These are phyloP conservation scores for Plasmodium billcollinsi DNA, from an alignment of 169 alveolate genomes.

Conservation along the genomic window DNA sequence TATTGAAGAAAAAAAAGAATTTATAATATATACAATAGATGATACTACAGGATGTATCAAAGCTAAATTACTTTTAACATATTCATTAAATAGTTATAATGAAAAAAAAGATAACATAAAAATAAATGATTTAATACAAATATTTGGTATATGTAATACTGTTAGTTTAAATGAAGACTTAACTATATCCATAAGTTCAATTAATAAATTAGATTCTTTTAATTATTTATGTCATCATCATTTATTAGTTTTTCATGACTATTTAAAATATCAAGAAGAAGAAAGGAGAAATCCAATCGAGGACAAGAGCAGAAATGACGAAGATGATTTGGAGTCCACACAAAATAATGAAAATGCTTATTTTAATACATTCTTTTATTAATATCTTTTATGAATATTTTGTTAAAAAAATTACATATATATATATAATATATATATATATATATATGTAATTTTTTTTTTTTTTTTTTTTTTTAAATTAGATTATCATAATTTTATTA, in stretches of 20 bases:
- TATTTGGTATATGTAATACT: slow-evolving; percentile 69
- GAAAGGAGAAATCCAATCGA: slow-evolving; percentile 38
- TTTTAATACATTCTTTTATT: slow-evolving; percentile 59
- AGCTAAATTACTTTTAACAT: slow-evolving; percentile 72
- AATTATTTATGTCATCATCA: slow-evolving; percentile 75
- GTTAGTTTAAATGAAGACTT: slow-evolving; percentile 68
- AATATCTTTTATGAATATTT: neutral
- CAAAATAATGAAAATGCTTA: slow-evolving; percentile 48
- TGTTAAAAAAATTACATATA: no score
- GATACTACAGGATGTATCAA: slow-evolving; percentile 75
- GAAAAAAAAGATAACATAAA: slow-evolving; percentile 53
- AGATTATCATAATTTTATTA: neutral
- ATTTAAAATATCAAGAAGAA: slow-evolving; percentile 54
- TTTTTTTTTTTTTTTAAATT: slow-evolving; percentile 9
- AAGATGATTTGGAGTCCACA: slow-evolving; percentile 11
- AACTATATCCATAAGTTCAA: slow-evolving; percentile 67
- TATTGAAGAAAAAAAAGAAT: slow-evolving; percentile 75
- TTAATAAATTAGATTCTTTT: slow-evolving; percentile 53
- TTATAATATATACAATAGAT: slow-evolving; percentile 69
- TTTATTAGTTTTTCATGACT: slow-evolving; percentile 63
- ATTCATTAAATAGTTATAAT: slow-evolving; percentile 22
- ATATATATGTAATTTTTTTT: neutral
- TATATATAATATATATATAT: neutral
- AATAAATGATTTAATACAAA: slow-evolving; percentile 51
- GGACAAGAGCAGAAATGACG: slow-evolving; percentile 30